Base-by-base conservation (phyloP, 805 yeast species). In the Ogataea methanolica region DNA sequence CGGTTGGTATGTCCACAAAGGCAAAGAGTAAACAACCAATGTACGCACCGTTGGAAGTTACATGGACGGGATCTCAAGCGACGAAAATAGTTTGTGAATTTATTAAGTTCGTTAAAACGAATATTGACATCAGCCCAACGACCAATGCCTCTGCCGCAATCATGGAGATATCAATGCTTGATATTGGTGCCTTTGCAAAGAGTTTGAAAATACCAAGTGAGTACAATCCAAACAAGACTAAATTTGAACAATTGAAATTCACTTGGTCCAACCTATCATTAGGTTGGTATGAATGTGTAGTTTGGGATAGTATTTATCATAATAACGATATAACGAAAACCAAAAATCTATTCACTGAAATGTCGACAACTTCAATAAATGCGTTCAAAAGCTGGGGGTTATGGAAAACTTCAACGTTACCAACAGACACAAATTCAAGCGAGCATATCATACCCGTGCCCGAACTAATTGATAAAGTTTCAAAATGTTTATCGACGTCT, bases 211-310 rank as follows among this genome's bases (percentile, higher is more conserved):
- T 56, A 12, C 59, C 60, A 3, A 58, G 56, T 46, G 80, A 79
- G 50, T 78, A 69, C 50, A 57, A 73, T 33, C 74, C 78, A 0
- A 16, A 44, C 3, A 65, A 63, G 16, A 65, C 74, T 0, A 68
- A 70, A 3, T 72, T 79, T 51, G 73, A 69, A 43, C 70, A 75
- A 4, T 67, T 84, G 51, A 70, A 61, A 49, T 83, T 87, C 54
- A 61, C 67, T 5, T 88, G 96, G 96, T 75, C 78, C 36, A 68
- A 68, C 45, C 59, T 73, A 22, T 80, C 88, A 0, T 66, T 86
- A 22, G 91, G 90, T 0, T 88, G 96, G 96, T 87, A 87, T 63
- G 72, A 76, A 36, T 75, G 85, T 5, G 68, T 85, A 9, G 57
- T 87, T 23, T 85, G 87, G 82, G 79, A 82, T 2, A 66, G 70